Evolutionary conservation across 495 filamentous ascomycete genomes (phyloP), one percentile per base, ranked within the genome.

Genomic region (Podospora tetraspora): DNA sequence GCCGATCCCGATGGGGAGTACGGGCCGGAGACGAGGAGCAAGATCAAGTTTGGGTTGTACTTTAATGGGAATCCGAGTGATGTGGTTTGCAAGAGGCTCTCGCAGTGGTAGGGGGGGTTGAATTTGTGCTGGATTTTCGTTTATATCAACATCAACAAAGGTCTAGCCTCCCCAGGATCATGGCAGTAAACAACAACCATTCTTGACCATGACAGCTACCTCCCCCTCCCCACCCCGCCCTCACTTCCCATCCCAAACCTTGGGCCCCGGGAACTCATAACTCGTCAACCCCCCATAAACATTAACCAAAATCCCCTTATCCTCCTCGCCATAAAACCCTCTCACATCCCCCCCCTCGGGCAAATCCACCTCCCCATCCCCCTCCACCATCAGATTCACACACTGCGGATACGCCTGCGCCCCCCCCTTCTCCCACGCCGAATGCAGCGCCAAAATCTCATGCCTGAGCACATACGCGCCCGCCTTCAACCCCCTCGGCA

Each of bases 401-500:
- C 90, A 92, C 67, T 88, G 78, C 13, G 89, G 89, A 74, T 92
- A 93, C 76, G 86, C 87, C 81, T 93, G 90, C 3, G 90, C 89
- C 30, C 87, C 88, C 68, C 86, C 79, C 5, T 69, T 70, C 10
- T 80, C 72, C n/a, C 77, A 83, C 8, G 89, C 88, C 6, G 82
- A 82, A 79, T 92, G 89, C 23, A 92, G 84, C 13, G 86, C 89
- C 61, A 92, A 87, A 69, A 92, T 88, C 76, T 93, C 90, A 72
- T 91, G 86, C 25, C 90, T 88, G 24, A 93, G 77, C 68, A 93
- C 86, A 68, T 91, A 93, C 78, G 88, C 86, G 25, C 90, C 90
- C 11, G 85, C 71, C 21, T 80, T 84, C 66, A 92, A 83, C 69
- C 72, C 76, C 61, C 77, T 71, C 22, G 90, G 90, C 69, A 93